Evolutionary conservation across 257 asterid species (phyloP).

Genomic region (Solanum arcanum): DNA sequence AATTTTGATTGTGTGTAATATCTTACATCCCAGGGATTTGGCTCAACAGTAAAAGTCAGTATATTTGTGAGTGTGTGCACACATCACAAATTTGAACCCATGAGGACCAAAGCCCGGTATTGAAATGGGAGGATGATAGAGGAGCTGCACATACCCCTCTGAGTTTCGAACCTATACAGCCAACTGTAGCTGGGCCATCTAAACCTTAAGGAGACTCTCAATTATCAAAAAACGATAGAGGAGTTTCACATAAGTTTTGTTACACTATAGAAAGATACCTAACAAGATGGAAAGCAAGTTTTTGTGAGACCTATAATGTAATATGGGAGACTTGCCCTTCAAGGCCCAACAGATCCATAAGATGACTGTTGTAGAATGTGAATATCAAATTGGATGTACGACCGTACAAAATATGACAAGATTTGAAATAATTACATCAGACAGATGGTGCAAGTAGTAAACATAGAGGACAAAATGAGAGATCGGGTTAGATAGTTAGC

Average conservation of each 20-base stretch:
- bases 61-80: background rate
- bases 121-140: background rate
- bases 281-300: background rate
- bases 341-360: background rate
- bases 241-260: background rate
- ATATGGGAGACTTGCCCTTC: background rate
- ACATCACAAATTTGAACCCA: background rate
- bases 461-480: background rate
- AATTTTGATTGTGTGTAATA: background rate
- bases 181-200: background rate
- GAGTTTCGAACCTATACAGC: background rate
- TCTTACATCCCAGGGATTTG: background rate
- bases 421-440: background rate
- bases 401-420: background rate
- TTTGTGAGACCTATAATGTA: background rate
- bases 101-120: background rate
- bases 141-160: background rate
- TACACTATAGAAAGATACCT: background rate
- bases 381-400: background rate
- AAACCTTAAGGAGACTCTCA: background rate
- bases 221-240: background rate
- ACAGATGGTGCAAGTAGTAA: background rate
- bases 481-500: background rate
- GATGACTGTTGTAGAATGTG: background rate
- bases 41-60: background rate